phyloP scores from a whole-genome alignment of 2,329 filamentous ascomycete species.

The Nemania sp. region DNA sequence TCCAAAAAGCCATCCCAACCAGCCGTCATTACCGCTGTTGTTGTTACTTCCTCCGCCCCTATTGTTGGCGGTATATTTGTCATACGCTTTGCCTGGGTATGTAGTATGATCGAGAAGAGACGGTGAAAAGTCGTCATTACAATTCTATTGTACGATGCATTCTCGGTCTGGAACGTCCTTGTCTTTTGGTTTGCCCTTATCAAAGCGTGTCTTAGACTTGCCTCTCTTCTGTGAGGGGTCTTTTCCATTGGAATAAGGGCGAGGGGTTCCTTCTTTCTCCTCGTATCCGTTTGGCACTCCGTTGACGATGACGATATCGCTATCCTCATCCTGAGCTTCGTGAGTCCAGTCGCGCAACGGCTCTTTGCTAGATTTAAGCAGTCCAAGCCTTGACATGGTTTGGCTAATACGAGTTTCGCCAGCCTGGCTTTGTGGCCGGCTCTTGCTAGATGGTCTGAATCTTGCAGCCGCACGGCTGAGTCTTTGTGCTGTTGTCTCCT shows the following conservation, averaged over 20 bases:
- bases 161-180: constrained; percentile 44
- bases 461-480: constrained; percentile 69
- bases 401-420: constrained; percentile 69
- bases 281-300: constrained; percentile 17
- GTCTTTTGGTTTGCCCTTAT: constrained; percentile 44
- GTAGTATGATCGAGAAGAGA: background rate
- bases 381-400: constrained; percentile 67
- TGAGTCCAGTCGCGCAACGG: constrained; percentile 52
- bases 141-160: constrained; percentile 44
- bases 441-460: constrained; percentile 62
- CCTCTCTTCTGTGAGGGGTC: constrained; percentile 40
- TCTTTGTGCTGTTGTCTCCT: constrained; percentile 66
- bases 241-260: constrained; percentile 28
- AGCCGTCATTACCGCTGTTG: background rate
- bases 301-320: constrained; percentile 36
- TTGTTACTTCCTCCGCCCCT: background rate
- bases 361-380: constrained; percentile 66
- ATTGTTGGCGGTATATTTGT: background rate
- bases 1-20: background rate
- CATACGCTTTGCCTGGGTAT: background rate
- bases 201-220: constrained; percentile 43
- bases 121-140: background rate
- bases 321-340: constrained; percentile 44
- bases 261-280: constrained; percentile 23
- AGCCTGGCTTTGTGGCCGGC: constrained; percentile 68